These are phyloP conservation scores for Thelonectria discophora DNA, from an alignment of 2,329 filamentous ascomycete species.

Conservation along the genomic window DNA sequence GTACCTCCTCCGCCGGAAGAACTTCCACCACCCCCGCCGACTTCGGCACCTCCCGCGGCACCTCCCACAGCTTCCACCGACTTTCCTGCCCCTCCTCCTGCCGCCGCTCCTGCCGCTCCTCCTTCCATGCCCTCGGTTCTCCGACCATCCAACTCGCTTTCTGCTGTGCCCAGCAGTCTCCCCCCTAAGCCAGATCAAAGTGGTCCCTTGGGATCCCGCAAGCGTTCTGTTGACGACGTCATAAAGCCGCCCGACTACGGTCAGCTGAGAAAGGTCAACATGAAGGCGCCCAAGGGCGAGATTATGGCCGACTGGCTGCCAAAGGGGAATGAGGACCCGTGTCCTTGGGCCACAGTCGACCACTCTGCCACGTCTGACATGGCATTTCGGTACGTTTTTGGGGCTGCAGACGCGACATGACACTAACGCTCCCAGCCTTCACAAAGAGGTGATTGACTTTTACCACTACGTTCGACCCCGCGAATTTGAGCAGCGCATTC, in stretches of 20 bases:
- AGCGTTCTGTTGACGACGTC: conserved; percentile 77
- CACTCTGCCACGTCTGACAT: conserved; percentile 63
- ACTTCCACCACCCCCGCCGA: conserved; percentile 32
- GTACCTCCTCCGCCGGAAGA: conserved; percentile 28
- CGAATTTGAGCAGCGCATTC: conserved; percentile 79
- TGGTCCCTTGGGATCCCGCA: conserved; percentile 69
- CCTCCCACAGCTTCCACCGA: too few species aligned
- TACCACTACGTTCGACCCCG: conserved; percentile 84
- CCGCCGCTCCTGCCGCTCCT: not conserved
- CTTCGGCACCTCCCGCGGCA: conserved; percentile 5
- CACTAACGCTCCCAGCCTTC: conserved; percentile 64
- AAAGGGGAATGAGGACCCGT: conserved; percentile 51
- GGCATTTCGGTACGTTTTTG: conserved; percentile 63
- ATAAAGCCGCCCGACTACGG: conserved; percentile 67
- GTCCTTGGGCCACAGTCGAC: conserved; percentile 71
- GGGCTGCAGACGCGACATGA: not conserved
- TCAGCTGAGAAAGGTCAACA: conserved; percentile 60
- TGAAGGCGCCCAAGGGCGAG: conserved; percentile 58
- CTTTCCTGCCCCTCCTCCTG: too few species aligned
- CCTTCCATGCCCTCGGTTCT: conserved; percentile 34
- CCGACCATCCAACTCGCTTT: conserved; percentile 33
- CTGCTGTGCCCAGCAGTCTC: conserved; percentile 1
- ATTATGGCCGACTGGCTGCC: conserved; percentile 64
- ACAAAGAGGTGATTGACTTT: conserved; percentile 91
- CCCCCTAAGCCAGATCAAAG: conserved; percentile 43